Conservation (phyloP, 352 stramenopile genomes). For the Pythium grandisporangium region DNA sequence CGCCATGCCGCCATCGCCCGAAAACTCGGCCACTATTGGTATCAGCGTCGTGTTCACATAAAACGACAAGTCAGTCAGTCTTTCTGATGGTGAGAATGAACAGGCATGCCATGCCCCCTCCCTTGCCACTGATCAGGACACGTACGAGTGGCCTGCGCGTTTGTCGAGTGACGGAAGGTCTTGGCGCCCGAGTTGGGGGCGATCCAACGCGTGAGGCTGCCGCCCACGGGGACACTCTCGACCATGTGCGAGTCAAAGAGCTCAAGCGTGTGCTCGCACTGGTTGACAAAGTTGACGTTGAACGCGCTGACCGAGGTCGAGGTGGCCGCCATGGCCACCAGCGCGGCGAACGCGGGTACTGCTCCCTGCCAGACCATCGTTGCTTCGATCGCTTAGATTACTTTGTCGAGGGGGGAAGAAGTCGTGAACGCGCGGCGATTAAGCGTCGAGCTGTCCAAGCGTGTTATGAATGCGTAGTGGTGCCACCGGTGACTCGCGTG, state of each 20-base stretch:
- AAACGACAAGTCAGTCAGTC: background rate
- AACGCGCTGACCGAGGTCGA: conserved; percentile 18
- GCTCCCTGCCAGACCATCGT: background rate
- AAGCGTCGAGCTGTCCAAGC: too few species aligned
- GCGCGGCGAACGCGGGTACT: conserved; percentile 9
- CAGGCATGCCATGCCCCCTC: background rate
- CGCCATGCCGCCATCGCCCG: conserved; percentile 26
- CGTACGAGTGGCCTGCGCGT: conserved; percentile 31
- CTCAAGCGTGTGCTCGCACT: conserved; percentile 27
- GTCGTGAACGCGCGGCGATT: too few species aligned
- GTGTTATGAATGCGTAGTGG: too few species aligned
- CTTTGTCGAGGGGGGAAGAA: too few species aligned
- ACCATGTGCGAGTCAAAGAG: conserved; percentile 34
- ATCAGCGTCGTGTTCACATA: too few species aligned
- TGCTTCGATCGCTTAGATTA: too few species aligned
- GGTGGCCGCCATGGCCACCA: conserved; percentile 22
- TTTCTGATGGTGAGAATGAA: background rate
- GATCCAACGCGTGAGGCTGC: conserved; percentile 22
- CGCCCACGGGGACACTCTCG: conserved; percentile 21
- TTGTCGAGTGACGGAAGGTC: conserved; percentile 37
- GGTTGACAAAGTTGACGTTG: conserved; percentile 38
- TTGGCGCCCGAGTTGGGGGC: conserved; percentile 22
- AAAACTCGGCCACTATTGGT: conserved; percentile 74
- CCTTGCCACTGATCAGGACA: conserved; percentile 5
- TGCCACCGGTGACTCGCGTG: too few species aligned